phyloP scores from a whole-genome alignment of 257 asterid species.

The Thymus quinquecostatus region DNA sequence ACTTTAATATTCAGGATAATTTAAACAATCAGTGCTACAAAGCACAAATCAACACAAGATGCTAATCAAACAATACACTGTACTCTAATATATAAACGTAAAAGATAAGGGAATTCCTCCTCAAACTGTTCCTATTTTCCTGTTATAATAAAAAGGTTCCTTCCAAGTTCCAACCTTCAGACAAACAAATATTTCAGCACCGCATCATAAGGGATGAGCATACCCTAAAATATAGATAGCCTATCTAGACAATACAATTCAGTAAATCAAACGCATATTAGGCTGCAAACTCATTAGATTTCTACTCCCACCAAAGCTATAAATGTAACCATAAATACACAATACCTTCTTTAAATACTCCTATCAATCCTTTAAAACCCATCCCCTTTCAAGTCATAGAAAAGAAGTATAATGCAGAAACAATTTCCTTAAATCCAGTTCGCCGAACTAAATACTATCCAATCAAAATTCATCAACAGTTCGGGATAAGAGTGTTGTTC shows the following conservation, averaged over 20 bases:
- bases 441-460: too few species aligned
- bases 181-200: background rate
- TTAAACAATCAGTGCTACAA: background rate
- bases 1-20: constrained; percentile 4
- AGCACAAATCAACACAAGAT: background rate
- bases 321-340: background rate
- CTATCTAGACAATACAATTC: background rate
- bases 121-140: background rate
- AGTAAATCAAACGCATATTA: background rate
- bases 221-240: background rate
- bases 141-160: background rate
- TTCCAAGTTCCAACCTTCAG: background rate
- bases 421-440: background rate
- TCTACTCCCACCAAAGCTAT: background rate
- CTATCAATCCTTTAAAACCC: background rate
- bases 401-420: background rate
- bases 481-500: background rate
- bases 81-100: background rate
- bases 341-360: background rate
- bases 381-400: background rate
- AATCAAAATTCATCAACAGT: background rate
- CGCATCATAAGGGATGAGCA: background rate
- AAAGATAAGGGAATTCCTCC: background rate
- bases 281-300: background rate
- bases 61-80: background rate